Conservation (phyloP, 257 asterid genomes). For the Orobanche coerulescens region DNA sequence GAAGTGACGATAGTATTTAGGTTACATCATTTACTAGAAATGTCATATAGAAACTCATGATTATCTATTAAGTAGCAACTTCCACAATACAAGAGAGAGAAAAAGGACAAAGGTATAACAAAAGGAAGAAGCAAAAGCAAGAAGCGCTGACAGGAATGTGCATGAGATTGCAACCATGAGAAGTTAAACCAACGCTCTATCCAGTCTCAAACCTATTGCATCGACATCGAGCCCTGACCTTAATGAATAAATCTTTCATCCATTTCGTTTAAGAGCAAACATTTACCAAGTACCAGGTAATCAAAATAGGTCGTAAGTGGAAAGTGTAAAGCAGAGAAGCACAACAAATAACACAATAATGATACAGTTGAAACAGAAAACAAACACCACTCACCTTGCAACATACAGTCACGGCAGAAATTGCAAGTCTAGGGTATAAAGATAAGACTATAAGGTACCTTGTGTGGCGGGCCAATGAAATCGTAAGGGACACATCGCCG, state of each 20-base stretch:
- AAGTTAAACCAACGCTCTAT: not conserved
- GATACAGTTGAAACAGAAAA: too few species aligned
- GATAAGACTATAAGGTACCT: slow-evolving; percentile 42
- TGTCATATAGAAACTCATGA: too few species aligned
- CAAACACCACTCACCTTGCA: not conserved
- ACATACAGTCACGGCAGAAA: slow-evolving; percentile 6
- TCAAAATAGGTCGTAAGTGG: not conserved
- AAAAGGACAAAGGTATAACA: not conserved
- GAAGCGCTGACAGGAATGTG: not conserved
- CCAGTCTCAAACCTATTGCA: not conserved
- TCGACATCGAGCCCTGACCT: too few species aligned
- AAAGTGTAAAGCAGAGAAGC: not conserved
- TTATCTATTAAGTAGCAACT: too few species aligned
- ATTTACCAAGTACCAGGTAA: not conserved
- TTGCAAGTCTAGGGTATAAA: slow-evolving; percentile 3
- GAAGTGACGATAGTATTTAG: too few species aligned
- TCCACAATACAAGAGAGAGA: not conserved
- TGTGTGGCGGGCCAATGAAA: slow-evolving; percentile 91
- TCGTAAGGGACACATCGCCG: slow-evolving; percentile 87
- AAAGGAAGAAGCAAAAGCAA: not conserved
- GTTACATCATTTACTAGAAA: too few species aligned
- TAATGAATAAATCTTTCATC: too few species aligned
- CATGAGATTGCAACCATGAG: not conserved
- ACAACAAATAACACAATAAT: too few species aligned
- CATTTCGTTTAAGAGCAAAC: too few species aligned